Percentiles rank a stretch among this genome's conserved stretches.
Evolutionary conservation across 1,139 yeast genomes (phyloP).

Genomic region (Sugiyamaella japonica): DNA sequence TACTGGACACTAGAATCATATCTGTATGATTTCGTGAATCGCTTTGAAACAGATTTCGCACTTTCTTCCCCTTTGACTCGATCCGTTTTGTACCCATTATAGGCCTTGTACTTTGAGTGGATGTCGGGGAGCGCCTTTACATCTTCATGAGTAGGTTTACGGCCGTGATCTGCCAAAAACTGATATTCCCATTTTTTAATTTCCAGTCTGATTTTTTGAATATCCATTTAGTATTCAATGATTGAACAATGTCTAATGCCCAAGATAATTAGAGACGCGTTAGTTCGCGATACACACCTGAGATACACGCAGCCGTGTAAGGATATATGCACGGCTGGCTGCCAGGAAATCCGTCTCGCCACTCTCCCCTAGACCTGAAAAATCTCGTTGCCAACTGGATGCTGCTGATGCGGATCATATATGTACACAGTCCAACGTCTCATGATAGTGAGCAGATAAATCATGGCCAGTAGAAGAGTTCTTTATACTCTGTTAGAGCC

Average conservation of each 20-base stretch:
- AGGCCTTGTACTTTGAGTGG: slow-evolving; percentile 46
- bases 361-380: slow-evolving; percentile 11
- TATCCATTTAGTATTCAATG: not conserved
- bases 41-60: too few relatives aligned
- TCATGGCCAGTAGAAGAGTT: slow-evolving; percentile 19
- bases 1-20: slow-evolving; percentile 2
- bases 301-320: too few relatives aligned
- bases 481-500: slow-evolving; percentile 20
- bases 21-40: not conserved
- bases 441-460: not conserved
- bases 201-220: slow-evolving; percentile 36
- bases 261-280: not conserved
- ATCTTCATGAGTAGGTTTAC: slow-evolving; percentile 56
- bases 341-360: not conserved
- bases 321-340: slow-evolving; percentile 2
- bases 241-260: too few relatives aligned
- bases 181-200: slow-evolving; percentile 66
- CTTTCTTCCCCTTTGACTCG: not conserved
- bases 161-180: slow-evolving; percentile 47
- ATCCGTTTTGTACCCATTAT: slow-evolving; percentile 40
- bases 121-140: slow-evolving; percentile 51
- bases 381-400: slow-evolving; percentile 13
- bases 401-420: not conserved
- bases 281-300: too few relatives aligned
- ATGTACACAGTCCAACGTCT: not conserved